Evolutionary conservation across 1,284 basidiomycete genomes (phyloP).

Genomic region (Cryptococcus deneoformans): DNA sequence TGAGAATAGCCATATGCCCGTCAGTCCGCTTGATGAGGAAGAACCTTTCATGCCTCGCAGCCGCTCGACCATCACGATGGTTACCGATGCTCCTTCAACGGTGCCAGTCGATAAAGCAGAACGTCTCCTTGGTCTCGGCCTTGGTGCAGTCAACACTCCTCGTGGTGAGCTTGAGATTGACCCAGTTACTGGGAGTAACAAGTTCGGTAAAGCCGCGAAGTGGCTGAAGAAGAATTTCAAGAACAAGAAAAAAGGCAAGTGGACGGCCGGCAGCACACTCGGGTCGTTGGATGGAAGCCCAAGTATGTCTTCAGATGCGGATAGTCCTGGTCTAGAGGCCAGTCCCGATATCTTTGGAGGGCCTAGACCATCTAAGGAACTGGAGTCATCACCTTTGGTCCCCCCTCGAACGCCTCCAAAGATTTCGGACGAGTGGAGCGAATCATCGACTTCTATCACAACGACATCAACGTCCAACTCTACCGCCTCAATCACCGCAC

Average conservation of each 20-base stretch:
- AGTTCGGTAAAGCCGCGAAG: slow-evolving; percentile 40
- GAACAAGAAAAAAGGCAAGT: slow-evolving; percentile 34
- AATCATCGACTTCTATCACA: slow-evolving; percentile 5
- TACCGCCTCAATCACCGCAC: neutral
- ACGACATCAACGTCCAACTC: slow-evolving; percentile 3
- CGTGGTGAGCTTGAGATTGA: slow-evolving; percentile 6
- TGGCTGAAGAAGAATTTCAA: slow-evolving; percentile 48
- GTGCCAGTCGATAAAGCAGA: slow-evolving; percentile 33
- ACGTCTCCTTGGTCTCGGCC: slow-evolving; percentile 35
- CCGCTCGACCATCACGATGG: slow-evolving; percentile 51
- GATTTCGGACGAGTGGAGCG: neutral
- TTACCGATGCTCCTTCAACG: slow-evolving; percentile 31
- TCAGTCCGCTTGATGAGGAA: slow-evolving; percentile 11
- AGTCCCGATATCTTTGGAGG: neutral
- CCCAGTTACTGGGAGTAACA: slow-evolving; percentile 5
- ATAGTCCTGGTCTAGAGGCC: neutral
- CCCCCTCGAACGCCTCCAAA: slow-evolving; percentile 2
- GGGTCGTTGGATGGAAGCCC: neutral
- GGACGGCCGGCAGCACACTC: neutral
- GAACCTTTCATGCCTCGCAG: slow-evolving; percentile 28
- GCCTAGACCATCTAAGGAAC: neutral
- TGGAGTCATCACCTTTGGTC: neutral
- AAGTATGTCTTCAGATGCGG: neutral
- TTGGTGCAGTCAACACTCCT: slow-evolving; percentile 16
- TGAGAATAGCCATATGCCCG: slow-evolving; percentile 18